These are phyloP conservation scores for Centella asiatica DNA, from an alignment of 129 eudicot genomes.

Conservation along the genomic window DNA sequence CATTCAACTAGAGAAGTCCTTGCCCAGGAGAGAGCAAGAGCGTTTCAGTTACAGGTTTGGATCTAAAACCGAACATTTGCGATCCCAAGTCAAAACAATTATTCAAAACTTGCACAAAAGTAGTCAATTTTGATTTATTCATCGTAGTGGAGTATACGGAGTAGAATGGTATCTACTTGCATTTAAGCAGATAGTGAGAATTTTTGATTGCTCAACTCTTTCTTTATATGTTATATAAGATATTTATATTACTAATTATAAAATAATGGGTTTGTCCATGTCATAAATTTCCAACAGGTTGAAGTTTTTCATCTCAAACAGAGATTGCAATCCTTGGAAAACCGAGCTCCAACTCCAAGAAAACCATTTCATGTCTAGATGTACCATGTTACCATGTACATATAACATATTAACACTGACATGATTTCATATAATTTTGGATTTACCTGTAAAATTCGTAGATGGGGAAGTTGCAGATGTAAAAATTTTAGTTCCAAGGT, in stretches of 20 bases:
- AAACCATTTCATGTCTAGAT: constrained; percentile 63
- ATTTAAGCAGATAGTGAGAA: background rate
- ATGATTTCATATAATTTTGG: too few relatives aligned
- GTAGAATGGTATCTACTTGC: too few relatives aligned
- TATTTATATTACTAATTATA: too few relatives aligned
- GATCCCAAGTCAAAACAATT: background rate
- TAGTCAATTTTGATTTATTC: too few relatives aligned
- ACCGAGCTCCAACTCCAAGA: constrained; percentile 79
- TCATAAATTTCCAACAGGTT: constrained; percentile 33
- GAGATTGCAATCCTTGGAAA: constrained; percentile 78
- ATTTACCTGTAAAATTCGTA: background rate
- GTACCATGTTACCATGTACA: background rate
- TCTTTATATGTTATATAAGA: background rate
- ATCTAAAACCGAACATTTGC: background rate
- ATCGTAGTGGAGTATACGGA: background rate
- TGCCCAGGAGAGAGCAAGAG: constrained; percentile 84
- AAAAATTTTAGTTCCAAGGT: background rate
- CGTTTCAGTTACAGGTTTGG: constrained; percentile 83
- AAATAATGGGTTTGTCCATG: background rate
- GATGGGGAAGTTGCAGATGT: background rate
- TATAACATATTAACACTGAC: too few relatives aligned
- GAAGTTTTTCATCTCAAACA: constrained; percentile 90
- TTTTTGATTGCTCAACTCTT: background rate
- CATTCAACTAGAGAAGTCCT: constrained; percentile 89
- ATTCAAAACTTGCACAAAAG: too few relatives aligned